Conservation (phyloP, 495 filamentous ascomycete species). For the Cairneyella variabilis region DNA sequence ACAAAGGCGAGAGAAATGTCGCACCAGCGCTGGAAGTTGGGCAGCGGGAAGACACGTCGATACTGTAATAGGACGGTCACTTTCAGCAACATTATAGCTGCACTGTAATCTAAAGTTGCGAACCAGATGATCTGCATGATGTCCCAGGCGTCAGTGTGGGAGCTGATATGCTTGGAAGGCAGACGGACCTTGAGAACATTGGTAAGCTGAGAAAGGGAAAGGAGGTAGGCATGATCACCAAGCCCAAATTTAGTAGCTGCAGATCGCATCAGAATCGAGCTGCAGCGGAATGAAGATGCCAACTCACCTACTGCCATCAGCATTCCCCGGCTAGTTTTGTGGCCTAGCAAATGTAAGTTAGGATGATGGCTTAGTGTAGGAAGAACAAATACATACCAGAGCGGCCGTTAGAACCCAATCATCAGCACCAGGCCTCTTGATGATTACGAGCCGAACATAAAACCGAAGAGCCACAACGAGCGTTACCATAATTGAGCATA, state of each 20-base stretch:
- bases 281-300: background rate
- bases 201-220: background rate
- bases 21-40: slow-evolving; percentile 1
- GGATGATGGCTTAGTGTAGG: background rate
- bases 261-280: background rate
- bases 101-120: background rate
- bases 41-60: slow-evolving; percentile 1
- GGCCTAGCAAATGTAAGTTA: background rate
- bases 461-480: background rate
- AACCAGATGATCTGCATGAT: background rate
- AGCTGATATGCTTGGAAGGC: background rate
- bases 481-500: slow-evolving; percentile 1
- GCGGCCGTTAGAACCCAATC: background rate
- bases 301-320: background rate
- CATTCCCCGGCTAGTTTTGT: background rate
- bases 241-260: slow-evolving; percentile 2
- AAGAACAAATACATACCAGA: background rate
- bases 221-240: background rate
- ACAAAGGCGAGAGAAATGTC: background rate
- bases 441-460: background rate
- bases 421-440: background rate
- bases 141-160: background rate
- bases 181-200: background rate
- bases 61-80: background rate
- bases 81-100: background rate